Conservation (phyloP, 169 alveolate species). For the Sarcocystis neurona region DNA sequence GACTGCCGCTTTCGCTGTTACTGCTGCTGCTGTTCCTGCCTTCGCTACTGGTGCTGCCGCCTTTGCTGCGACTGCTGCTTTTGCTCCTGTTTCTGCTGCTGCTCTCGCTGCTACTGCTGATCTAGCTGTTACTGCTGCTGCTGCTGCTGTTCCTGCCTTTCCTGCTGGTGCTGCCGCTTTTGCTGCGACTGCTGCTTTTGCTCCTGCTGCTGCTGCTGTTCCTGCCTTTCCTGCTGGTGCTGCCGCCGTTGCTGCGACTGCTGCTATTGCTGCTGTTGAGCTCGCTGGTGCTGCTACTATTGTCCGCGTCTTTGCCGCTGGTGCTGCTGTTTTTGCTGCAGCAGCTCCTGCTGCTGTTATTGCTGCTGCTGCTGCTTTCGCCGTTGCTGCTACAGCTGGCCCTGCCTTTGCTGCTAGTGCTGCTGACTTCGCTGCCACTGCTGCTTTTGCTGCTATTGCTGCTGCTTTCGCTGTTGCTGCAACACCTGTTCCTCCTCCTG, state of each 20-base stretch:
- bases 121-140: too few species aligned
- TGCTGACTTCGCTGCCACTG: not conserved
- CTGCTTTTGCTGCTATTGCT: constrained; percentile 29
- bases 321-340: too few species aligned
- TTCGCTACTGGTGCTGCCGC: too few species aligned
- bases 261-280: too few species aligned
- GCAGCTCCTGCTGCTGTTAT: not conserved
- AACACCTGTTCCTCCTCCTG: constrained; percentile 11
- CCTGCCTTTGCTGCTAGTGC: not conserved
- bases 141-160: constrained; percentile 30
- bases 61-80: too few species aligned
- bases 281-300: too few species aligned
- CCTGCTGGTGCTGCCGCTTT: constrained; percentile 39
- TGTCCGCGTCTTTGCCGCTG: too few species aligned
- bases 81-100: too few species aligned
- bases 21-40: too few species aligned
- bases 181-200: constrained; percentile 24
- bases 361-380: constrained; percentile 36
- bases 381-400: constrained; percentile 32
- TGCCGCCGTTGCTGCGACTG: too few species aligned
- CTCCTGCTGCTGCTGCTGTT: constrained; percentile 9
- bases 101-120: too few species aligned
- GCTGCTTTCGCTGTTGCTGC: not conserved
- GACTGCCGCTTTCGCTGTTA: too few species aligned
- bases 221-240: not conserved